Base-by-base conservation (phyloP, 768 basidiomycete species). In the Rhizopogon rudus region DNA sequence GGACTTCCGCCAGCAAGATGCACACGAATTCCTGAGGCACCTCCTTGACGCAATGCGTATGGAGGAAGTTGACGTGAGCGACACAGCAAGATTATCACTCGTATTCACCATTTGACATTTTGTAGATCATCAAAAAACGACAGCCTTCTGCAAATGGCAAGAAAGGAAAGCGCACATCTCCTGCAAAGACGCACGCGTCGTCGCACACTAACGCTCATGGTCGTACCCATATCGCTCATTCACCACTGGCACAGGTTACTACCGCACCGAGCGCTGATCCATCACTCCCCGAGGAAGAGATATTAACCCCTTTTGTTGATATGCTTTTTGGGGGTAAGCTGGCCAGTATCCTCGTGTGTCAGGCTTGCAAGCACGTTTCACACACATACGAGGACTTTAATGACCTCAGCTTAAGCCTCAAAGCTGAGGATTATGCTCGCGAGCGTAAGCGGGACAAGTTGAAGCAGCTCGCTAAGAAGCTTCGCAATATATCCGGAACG, bases 1-100 rank as follows among this genome's bases (percentile, higher is more conserved):
- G 44, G 94, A 95, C 65, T 95, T 94, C 68, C 84, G 89, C 7
- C 95, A 98, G 69, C 95, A 97, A 69, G 95, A 98, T 65, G 92
- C 94, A 22, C 95, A 97, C 67, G 95, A 98, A 73, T 87, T 96
- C 58, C 72, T 98, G 25, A 80, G 91, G 35, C 93, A 94, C 59
- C 75, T 98, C 56, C 75, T 97, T 40, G 95, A 97, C 67, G 88
- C 86, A 17, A 89, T 95, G 79, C 82, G 91, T 52, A 95, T 95
- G 92, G 95, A 98, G 67, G 94, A 98, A 69, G 75, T 84, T 50
- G 95, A 98, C 65, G 90, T 91, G 64, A 58, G 85, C 69, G 20
- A 29, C 44, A 50, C 44, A 50, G n/a, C 12, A 7, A 13, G 46
- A 40, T 22, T 4, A 1, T 40, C 31, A 22, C 41, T 54, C 44